A percentile compares a stretch with the other conserved stretches of the same genome.
phyloP scores from a whole-genome alignment of 2,329 filamentous ascomycete species.

The Venturia asperata region DNA sequence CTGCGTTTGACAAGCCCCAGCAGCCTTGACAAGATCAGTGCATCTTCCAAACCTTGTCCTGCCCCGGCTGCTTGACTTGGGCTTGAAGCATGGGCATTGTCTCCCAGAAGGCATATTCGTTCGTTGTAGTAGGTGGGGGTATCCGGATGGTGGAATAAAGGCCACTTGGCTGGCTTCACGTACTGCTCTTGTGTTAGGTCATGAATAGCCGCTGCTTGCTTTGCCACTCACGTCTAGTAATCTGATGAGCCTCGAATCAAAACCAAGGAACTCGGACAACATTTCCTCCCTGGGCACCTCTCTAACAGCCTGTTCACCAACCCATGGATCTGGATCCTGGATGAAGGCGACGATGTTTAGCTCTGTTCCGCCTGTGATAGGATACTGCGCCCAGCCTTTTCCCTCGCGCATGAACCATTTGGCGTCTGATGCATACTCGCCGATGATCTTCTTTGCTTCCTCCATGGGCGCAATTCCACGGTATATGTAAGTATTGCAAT shows the following conservation, averaged over 20 bases:
- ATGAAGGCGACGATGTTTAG: slow-evolving; percentile 19
- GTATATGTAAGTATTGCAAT: slow-evolving; percentile 17
- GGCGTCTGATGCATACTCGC: slow-evolving; percentile 12
- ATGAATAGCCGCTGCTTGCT: slow-evolving; percentile 22
- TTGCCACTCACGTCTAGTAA: slow-evolving; percentile 25
- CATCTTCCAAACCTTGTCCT: slow-evolving; percentile 35
- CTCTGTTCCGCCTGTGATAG: slow-evolving; percentile 12
- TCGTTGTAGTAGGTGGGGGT: slow-evolving; percentile 39
- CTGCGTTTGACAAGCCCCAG: slow-evolving; percentile 9
- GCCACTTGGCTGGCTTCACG: slow-evolving; percentile 43
- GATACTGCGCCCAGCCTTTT: slow-evolving; percentile 11
- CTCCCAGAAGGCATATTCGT: slow-evolving; percentile 31
- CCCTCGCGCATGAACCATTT: slow-evolving; percentile 7
- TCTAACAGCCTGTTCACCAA: slow-evolving; percentile 21
- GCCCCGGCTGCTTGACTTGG: slow-evolving; percentile 36
- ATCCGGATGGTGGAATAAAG: slow-evolving; percentile 48
- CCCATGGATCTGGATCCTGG: slow-evolving; percentile 21
- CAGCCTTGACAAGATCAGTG: slow-evolving; percentile 21
- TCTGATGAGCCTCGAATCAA: slow-evolving; percentile 12
- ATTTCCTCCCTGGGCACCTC: slow-evolving; percentile 24
- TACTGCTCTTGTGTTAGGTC: slow-evolving; percentile 20
- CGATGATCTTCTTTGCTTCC: slow-evolving; percentile 3
- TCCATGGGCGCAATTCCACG: slow-evolving; percentile 15
- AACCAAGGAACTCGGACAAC: slow-evolving; percentile 20
- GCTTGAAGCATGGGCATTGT: slow-evolving; percentile 35